Evolutionary conservation across 2,329 filamentous ascomycete species (phyloP).

Genomic region (Zymoseptoria crescenta): DNA sequence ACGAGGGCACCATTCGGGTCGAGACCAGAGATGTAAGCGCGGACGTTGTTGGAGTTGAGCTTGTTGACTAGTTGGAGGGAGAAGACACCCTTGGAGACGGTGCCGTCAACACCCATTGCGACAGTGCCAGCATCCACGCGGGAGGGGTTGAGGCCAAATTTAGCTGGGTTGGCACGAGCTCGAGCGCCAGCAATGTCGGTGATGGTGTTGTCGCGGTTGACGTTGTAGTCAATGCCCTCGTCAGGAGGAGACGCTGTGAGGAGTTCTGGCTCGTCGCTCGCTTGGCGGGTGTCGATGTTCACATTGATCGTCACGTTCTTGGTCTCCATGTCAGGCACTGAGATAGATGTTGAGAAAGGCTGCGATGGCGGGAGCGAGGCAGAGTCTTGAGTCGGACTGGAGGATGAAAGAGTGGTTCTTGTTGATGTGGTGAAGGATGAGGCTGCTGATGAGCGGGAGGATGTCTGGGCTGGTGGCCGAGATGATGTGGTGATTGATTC

Average conservation of each 20-base stretch:
- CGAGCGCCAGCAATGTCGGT: not conserved
- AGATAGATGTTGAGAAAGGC: not conserved
- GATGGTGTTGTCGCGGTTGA: not conserved
- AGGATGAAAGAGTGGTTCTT: not conserved
- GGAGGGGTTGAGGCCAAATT: not conserved
- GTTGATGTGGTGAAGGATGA: not conserved
- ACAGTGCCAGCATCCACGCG: not conserved
- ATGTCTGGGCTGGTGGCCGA: not conserved
- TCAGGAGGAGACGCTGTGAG: not conserved
- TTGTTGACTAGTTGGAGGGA: conserved; percentile 37
- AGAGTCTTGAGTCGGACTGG: not conserved
- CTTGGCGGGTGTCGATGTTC: not conserved
- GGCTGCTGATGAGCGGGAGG: not conserved
- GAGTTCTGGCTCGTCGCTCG: not conserved
- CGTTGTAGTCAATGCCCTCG: not conserved
- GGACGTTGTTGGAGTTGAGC: conserved; percentile 30
- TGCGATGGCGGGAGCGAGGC: not conserved
- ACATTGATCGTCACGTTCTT: not conserved
- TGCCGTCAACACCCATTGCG: not conserved
- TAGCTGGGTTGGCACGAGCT: not conserved
- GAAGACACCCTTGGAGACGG: conserved; percentile 2
- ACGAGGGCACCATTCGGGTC: conserved; percentile 35
- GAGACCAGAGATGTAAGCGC: conserved; percentile 40
- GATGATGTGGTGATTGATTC: not conserved
- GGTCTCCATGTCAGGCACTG: not conserved